A percentile compares a stretch with the other conserved stretches of the same genome.
phyloP scores from a whole-genome alignment of 345 rosid genomes.

The Gossypium anomalum region DNA sequence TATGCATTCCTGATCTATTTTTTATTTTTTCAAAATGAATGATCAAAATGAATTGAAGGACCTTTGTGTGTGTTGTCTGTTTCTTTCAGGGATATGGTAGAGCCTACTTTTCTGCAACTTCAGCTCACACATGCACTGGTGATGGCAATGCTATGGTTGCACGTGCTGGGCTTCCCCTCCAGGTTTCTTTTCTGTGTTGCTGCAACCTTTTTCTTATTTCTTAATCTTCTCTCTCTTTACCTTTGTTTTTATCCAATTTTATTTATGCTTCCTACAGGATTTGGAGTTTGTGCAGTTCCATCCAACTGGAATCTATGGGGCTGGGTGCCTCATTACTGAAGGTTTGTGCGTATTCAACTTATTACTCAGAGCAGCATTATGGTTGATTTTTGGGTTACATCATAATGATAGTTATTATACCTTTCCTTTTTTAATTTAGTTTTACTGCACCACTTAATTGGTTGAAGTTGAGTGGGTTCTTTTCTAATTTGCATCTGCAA shows the following conservation, averaged over 20 bases:
- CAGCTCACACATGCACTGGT: slow-evolving; percentile 99
- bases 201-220: not conserved
- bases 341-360: slow-evolving; percentile 39
- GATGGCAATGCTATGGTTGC: slow-evolving; percentile 99
- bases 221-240: not conserved
- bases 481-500: slow-evolving; percentile 18
- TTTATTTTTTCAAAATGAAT: not conserved
- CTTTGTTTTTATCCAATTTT: slow-evolving; percentile 5
- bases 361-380: not conserved
- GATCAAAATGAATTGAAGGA: not conserved
- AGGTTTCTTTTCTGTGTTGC: slow-evolving; percentile 42
- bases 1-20: not conserved
- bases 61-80: slow-evolving; percentile 8
- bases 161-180: slow-evolving; percentile 86
- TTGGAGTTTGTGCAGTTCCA: slow-evolving; percentile 98
- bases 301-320: slow-evolving; percentile 93
- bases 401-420: slow-evolving; percentile 55
- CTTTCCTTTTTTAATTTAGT: not conserved
- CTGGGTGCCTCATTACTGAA: slow-evolving; percentile 99
- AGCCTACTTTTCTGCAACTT: slow-evolving; percentile 96
- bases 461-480: not conserved
- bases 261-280: slow-evolving; percentile 49
- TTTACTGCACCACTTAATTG: not conserved
- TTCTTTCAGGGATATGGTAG: slow-evolving; percentile 88
- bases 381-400: slow-evolving; percentile 1